A percentile compares a stretch with the other conserved stretches of the same genome.
Evolutionary conservation across 176 grass and related monocot genomes (phyloP).

Genomic region (Carex scoparia): DNA sequence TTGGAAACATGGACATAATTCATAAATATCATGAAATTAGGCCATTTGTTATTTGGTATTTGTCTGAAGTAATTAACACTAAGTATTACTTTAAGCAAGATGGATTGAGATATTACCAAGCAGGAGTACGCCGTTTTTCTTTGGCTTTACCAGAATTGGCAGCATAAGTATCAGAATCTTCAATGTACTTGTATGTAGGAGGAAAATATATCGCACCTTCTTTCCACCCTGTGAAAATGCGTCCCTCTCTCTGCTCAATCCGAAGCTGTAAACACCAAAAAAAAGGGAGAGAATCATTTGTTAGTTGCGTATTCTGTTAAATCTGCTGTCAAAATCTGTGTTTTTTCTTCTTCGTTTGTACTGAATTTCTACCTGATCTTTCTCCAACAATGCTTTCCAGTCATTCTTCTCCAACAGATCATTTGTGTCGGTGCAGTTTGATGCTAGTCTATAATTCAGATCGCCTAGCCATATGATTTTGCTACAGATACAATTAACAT

Average conservation of each 20-base stretch:
- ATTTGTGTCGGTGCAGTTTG: conserved; percentile 7
- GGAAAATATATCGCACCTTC: conserved; percentile 76
- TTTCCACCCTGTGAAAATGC: conserved; percentile 75
- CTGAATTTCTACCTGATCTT: conserved; percentile 44
- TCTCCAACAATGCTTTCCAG: conserved; percentile 57
- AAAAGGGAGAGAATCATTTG: not conserved
- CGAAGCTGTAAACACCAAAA: conserved; percentile 35
- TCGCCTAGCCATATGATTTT: conserved; percentile 88
- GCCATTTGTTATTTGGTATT: not conserved
- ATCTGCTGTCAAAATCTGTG: not conserved
- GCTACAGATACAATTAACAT: conserved; percentile 26
- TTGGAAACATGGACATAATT: not conserved
- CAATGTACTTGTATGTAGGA: conserved; percentile 83
- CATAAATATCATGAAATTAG: not conserved
- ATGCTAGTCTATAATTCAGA: conserved; percentile 66
- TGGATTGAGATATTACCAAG: conserved; percentile 53
- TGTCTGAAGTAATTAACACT: not conserved
- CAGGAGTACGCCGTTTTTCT: conserved; percentile 64
- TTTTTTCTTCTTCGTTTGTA: not conserved
- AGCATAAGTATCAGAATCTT: conserved; percentile 71
- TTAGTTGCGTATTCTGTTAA: not conserved
- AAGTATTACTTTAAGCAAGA: not conserved
- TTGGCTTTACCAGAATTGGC: conserved; percentile 29
- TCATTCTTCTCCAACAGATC: conserved; percentile 47
- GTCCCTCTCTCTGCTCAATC: conserved; percentile 53